phyloP scores from a whole-genome alignment of 225 moss, liverwort and hornwort species.

The Straminergon stramineum region DNA sequence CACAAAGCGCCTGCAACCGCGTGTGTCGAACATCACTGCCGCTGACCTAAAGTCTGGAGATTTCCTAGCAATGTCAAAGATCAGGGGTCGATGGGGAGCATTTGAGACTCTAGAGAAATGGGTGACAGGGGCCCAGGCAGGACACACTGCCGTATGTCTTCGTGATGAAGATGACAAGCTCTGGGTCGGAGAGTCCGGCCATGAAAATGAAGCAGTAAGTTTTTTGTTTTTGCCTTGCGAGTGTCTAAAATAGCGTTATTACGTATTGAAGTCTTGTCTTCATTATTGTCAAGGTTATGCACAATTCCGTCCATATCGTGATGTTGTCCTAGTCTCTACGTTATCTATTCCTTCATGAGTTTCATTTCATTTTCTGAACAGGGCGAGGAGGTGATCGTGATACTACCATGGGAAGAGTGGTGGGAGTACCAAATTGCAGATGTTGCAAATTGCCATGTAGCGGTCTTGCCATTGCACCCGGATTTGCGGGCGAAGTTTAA shows the following conservation, averaged over 20 bases:
- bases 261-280: neutral
- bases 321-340: neutral
- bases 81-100: conserved; percentile 65
- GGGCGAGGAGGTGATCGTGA: conserved; percentile 64
- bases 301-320: neutral
- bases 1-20: conserved; percentile 38
- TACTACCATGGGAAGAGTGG: conserved; percentile 68
- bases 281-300: neutral
- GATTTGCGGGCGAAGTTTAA: conserved; percentile 57
- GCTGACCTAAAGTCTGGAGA: conserved; percentile 56
- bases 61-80: conserved; percentile 60
- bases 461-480: conserved; percentile 54
- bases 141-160: conserved; percentile 64
- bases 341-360: neutral
- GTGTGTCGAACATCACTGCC: conserved; percentile 35
- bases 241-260: neutral
- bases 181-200: conserved; percentile 67
- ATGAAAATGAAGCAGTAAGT: conserved; percentile 54
- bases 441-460: conserved; percentile 56
- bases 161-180: conserved; percentile 62
- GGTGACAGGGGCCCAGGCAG: conserved; percentile 65
- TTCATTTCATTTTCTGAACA: neutral
- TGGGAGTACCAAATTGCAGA: conserved; percentile 54
- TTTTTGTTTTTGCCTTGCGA: neutral
- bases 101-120: conserved; percentile 71